Evolutionary conservation across 352 stramenopile species (phyloP), one percentile per base, ranked within the genome.

Genomic region (Lagenidium sp.): DNA sequence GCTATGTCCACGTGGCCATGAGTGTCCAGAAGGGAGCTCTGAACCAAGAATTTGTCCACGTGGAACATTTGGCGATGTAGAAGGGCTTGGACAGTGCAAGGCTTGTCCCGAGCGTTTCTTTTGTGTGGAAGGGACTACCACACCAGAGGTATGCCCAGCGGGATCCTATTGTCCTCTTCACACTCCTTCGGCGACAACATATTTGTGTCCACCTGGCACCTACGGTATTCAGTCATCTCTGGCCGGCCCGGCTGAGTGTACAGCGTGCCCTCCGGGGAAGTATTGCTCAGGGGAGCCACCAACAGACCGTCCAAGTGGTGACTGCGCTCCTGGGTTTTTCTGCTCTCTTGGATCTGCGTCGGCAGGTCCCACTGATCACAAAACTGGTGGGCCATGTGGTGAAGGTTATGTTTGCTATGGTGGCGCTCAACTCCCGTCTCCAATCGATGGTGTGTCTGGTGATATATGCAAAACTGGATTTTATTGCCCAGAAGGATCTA

Each of bases 91-190:
- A 4, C 28, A 44, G 15, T 96, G 86, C 47, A 73, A 86, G 26
- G 13, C 61, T 4, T 96, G 86, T 34, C 85, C 85, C 0, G 66
- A 71, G 20, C 60, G 86, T 2, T 82, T 67, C 18, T 94, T 72
- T 34, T 96, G 85, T 43, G 59, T 56, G 1, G 46, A 43, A 19
- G 76, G 68, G 0, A 60, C 55, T 3, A 41, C 66, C 8, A 63
- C 36, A 2, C 81, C 83, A 11, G 20, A 47, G 28, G 18, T 53
- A 21, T 97, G 85, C 36, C 70, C 67, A 2, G 40, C 50, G 29
- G 86, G 84, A 4, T 90, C 68, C 47, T 96, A 84, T 44, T 97
- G 86, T 47, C 80, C 70, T 0, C 21, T 60, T 0, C 50, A 66
- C 25, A 94, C 69, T 2, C 55, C 63, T 1, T 64, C 51, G 0